phyloP scores from a whole-genome alignment of 2,329 filamentous ascomycete species.

The Beauveria scarabaeidicola region DNA sequence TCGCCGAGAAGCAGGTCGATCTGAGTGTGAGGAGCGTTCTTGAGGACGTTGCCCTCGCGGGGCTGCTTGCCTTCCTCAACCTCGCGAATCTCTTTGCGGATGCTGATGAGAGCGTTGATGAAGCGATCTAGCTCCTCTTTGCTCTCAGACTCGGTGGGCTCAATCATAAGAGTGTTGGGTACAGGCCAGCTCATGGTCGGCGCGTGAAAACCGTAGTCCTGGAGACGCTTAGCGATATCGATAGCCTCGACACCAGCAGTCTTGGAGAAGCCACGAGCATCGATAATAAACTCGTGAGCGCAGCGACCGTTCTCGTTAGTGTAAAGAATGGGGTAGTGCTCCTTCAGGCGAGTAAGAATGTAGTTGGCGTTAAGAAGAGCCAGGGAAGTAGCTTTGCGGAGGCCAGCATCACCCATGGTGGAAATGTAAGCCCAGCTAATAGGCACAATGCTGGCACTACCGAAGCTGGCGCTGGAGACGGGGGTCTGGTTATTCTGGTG shows the following conservation, averaged over 20 bases:
- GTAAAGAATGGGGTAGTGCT: slow-evolving; percentile 87
- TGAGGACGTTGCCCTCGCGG: slow-evolving; percentile 71
- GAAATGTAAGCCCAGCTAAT: slow-evolving; percentile 95
- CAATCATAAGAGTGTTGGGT: slow-evolving; percentile 93
- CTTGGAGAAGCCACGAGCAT: slow-evolving; percentile 76
- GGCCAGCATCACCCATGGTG: slow-evolving; percentile 74
- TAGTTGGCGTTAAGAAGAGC: slow-evolving; percentile 97
- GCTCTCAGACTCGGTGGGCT: slow-evolving; percentile 89
- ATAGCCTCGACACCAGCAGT: slow-evolving; percentile 80
- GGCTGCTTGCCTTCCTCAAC: slow-evolving; percentile 73
- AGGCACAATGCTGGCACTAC: slow-evolving; percentile 83
- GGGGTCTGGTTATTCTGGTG: slow-evolving; percentile 27
- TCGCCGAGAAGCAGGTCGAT: slow-evolving; percentile 62
- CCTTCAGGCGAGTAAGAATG: slow-evolving; percentile 77
- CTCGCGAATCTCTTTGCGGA: slow-evolving; percentile 74
- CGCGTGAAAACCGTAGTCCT: slow-evolving; percentile 96
- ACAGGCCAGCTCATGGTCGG: slow-evolving; percentile 98
- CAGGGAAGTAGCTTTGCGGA: slow-evolving; percentile 84
- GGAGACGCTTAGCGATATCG: slow-evolving; percentile 90
- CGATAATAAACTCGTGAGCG: slow-evolving; percentile 95
- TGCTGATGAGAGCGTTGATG: slow-evolving; percentile 79
- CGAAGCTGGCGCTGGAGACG: slow-evolving; percentile 75
- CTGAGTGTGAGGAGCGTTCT: slow-evolving; percentile 81
- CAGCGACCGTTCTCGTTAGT: slow-evolving; percentile 82
- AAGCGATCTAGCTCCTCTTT: slow-evolving; percentile 91